Conservation (phyloP, 2,329 filamentous ascomycete genomes). For the Penicillium vulpinum region DNA sequence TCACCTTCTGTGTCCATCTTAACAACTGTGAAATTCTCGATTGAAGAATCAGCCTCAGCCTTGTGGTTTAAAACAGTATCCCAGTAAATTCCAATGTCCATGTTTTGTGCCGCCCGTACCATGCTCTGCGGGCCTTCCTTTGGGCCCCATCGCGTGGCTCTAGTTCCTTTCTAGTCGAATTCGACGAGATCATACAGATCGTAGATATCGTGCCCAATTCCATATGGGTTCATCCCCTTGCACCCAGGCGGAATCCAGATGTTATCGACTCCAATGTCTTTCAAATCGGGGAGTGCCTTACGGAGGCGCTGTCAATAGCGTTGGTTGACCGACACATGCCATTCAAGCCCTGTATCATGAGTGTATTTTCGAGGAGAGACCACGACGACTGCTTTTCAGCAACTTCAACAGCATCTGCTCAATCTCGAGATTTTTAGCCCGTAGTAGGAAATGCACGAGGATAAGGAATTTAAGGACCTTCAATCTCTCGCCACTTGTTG, state of each 20-base stretch:
- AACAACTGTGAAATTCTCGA: conserved; percentile 62
- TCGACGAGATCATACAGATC: conserved; percentile 71
- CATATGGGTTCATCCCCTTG: conserved; percentile 61
- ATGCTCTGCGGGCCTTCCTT: conserved; percentile 62
- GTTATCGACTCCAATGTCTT: conserved; percentile 60
- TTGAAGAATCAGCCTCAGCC: conserved; percentile 65
- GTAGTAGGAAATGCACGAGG: background rate
- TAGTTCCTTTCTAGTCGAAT: conserved; percentile 67
- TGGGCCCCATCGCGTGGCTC: conserved; percentile 67
- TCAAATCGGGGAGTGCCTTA: conserved; percentile 54
- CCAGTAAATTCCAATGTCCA: conserved; percentile 62
- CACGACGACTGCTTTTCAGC: conserved; percentile 29
- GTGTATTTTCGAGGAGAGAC: conserved; percentile 36
- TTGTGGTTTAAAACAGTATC: conserved; percentile 74
- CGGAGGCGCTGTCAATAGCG: conserved; percentile 63
- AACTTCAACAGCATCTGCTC: conserved; percentile 24
- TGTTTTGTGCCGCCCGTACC: conserved; percentile 51
- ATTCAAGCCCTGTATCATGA: conserved; percentile 73
- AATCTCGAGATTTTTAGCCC: background rate
- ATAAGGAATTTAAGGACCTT: conserved; percentile 1
- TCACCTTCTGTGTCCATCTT: conserved; percentile 60
- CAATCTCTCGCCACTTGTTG: conserved; percentile 14
- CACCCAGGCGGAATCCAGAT: conserved; percentile 71
- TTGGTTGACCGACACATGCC: conserved; percentile 64
- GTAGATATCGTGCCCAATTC: conserved; percentile 69